Base-by-base conservation (phyloP, 441 rosid genomes). In the Gossypium davidsonii region DNA sequence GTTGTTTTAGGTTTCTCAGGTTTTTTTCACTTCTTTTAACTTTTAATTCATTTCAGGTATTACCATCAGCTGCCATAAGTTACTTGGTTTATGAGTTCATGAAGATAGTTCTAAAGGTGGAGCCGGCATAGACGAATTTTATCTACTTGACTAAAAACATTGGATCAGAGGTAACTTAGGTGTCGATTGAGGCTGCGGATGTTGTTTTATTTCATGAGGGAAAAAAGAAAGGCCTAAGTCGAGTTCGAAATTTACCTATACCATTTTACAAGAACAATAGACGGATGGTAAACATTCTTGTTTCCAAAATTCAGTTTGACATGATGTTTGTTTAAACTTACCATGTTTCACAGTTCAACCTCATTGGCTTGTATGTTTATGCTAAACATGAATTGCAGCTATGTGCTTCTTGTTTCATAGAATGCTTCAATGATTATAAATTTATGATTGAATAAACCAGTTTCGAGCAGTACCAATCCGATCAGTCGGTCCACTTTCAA, bases 31-130 rank as follows among this genome's bases (percentile, higher is more conserved):
- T 6, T 34, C 39, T 6, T 34, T 34, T 26, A 25, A 58, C 73
- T 15, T 15, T 51, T 1, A 11, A 20, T 37, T 12, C 15, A 17
- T 34, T 51, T 72, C 75, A 94, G 98, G 98, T 91, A 79, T 81
- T 94, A 55, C 98, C 97, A 48, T 94, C 97, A 0, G 97, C 93
- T 7, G 93, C 96, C 4, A 90, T 94, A 79, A 91, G 98, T 80
- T 94, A 89, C 84, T 82, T 94, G 1, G 83, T 94, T 34, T 91
- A 91, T 4, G 97, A 94, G 81, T 91, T 82, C 80, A 85, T 88
- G 96, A 94, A 94, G 86, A 85, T 90, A 71, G 86, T 90, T 68
- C 84, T 94, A 61, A 82, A 89, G 77, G 97, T 94, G 61, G 93
- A 94, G 77, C 87, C 84, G 3, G 73, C 85, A 46, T 83, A 85